Evolutionary conservation across 1,139 yeast genomes (phyloP), one percentile per base, ranked within the genome.

Genomic region (Nakaseomyces nivariensis): DNA sequence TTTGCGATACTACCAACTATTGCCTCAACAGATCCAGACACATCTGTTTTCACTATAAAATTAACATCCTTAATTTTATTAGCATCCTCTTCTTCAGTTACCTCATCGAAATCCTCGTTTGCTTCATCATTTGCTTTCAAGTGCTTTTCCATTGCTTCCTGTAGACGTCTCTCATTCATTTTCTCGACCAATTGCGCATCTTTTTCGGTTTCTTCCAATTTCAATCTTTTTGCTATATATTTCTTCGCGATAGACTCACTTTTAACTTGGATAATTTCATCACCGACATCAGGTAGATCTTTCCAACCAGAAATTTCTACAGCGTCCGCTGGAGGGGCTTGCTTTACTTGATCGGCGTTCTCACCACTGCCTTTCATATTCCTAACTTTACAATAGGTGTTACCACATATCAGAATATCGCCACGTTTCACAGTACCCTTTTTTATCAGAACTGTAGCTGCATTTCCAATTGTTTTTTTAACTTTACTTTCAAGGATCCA

Each of bases 251-350:
- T 67, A 32, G 77, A 74, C 63, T 90, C 97, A 56, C 72, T 77
- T 52, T 77, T 76, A 7, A 95, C 95, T 62, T 88, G 85, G 6
- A 92, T 66, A 0, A 86, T 81, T 57, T 79, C 81, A 56, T 89
- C 96, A 2, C 99, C 99, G 24, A 96, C 94, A 48, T 80, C 86
- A 0, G 98, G 98, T 45, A 89, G 70, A 40, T 82, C 92, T 62
- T 86, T 89, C 98, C 98, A 92, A 0, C 99, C 98, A 68, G 89
- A 77, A 5, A 92, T 75, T 60, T 89, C 95, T 1, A 88, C 95
- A 0, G 97, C 97, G 3, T 86, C 82, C 0, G 97, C 85, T 0
- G 99, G 97, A 0, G 80, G 79, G 0, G 96, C 97, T 29, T 17
- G 13, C 13, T 67, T 52, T 11, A 89, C 69, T 1, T 71, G 51